Evolutionary conservation across 1,284 basidiomycete species (phyloP).

Genomic region (Microbotryomycetes sp.): DNA sequence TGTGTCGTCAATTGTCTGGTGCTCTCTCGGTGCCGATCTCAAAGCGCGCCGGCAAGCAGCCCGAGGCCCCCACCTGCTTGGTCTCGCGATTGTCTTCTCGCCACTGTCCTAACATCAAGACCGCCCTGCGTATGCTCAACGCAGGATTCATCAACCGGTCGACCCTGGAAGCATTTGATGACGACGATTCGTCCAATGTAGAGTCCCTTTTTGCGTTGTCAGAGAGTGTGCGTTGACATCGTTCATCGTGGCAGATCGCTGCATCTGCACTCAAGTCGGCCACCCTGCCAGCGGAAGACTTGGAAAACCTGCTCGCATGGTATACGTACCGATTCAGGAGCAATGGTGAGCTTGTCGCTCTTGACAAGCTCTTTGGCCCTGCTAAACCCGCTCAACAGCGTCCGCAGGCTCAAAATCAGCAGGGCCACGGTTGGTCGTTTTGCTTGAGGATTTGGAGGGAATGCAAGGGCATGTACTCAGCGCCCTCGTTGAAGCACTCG

Average conservation of each 20-base stretch:
- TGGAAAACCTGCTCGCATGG: constrained; percentile 24
- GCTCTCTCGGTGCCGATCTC: not conserved
- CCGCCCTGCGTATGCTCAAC: constrained; percentile 15
- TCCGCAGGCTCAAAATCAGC: no score
- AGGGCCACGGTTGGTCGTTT: constrained; percentile 6
- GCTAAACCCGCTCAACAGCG: no score
- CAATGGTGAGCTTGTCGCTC: not conserved
- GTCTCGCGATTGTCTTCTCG: constrained; percentile 23
- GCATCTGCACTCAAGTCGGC: constrained; percentile 10
- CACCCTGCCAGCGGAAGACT: constrained; percentile 21
- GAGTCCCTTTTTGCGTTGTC: not conserved
- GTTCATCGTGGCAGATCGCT: not conserved
- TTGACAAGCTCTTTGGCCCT: not conserved
- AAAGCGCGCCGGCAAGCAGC: not conserved
- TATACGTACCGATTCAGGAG: constrained; percentile 13
- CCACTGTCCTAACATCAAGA: constrained; percentile 29
- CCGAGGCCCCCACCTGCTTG: not conserved
- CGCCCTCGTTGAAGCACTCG: constrained; percentile 14
- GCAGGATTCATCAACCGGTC: constrained; percentile 21
- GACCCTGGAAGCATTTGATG: constrained; percentile 6
- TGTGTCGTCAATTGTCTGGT: constrained; percentile 12
- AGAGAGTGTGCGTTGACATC: not conserved
- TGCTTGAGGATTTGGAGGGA: constrained; percentile 29
- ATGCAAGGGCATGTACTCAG: constrained; percentile 19
- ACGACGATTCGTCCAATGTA: constrained; percentile 4